Percentiles rank a stretch among this genome's conserved stretches.
Evolutionary conservation across 495 filamentous ascomycete species (phyloP).

Genomic region (Xylaria sp.): DNA sequence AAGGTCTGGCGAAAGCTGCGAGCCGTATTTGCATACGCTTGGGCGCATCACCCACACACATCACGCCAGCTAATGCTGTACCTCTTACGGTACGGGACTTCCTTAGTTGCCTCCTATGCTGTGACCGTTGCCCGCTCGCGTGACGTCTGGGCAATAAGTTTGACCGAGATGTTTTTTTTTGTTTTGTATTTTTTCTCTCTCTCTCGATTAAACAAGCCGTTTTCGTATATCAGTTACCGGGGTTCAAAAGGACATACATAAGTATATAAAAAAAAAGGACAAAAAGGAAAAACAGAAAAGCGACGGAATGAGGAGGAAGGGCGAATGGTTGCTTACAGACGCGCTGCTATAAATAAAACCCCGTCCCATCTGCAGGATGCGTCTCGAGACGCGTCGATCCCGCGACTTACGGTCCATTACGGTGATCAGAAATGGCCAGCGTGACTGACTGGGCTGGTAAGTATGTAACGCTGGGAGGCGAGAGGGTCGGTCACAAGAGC

Average conservation of each 20-base stretch:
- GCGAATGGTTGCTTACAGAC: not conserved
- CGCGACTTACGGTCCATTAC: slow-evolving; percentile 20
- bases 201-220: not conserved
- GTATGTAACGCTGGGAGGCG: not conserved
- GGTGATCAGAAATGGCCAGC: not conserved
- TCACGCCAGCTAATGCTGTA: slow-evolving; percentile 8
- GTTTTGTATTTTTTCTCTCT: no score
- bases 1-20: slow-evolving; percentile 7
- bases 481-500: slow-evolving; percentile 16
- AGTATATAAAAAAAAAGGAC: not conserved
- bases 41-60: slow-evolving; percentile 12
- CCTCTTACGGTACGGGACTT: not conserved
- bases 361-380: slow-evolving; percentile 17
- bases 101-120: not conserved
- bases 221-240: not conserved
- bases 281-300: not conserved
- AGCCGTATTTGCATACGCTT: slow-evolving; percentile 19
- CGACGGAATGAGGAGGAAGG: not conserved
- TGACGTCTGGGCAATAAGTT: not conserved
- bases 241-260: not conserved
- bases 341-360: slow-evolving; percentile 27
- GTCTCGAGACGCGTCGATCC: slow-evolving; percentile 30
- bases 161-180: not conserved
- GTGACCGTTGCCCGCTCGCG: slow-evolving; percentile 7
- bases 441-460: no score